Evolutionary conservation across 2,329 filamentous ascomycete genomes (phyloP).

Genomic region (Thelonectria rubi): DNA sequence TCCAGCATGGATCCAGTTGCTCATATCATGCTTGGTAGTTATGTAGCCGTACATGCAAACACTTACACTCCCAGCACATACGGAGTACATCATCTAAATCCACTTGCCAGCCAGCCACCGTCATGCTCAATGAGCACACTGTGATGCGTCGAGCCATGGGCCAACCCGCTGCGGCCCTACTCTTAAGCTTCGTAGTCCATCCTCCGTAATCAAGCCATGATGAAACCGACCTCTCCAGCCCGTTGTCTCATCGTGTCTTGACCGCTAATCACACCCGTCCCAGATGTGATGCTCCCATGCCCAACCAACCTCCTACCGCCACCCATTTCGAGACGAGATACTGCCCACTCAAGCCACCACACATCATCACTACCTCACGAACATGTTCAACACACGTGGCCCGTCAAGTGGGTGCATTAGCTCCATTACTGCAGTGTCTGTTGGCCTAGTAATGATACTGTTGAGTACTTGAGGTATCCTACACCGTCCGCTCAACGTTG

Average conservation of each 20-base stretch:
- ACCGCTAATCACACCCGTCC: neutral
- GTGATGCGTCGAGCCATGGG: neutral
- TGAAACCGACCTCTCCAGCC: conserved; percentile 5
- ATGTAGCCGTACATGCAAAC: neutral
- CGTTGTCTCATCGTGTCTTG: neutral
- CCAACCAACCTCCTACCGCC: neutral
- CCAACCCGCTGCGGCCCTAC: conserved; percentile 2
- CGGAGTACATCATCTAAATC: no score
- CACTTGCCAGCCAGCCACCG: neutral
- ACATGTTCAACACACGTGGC: neutral
- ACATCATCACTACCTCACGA: neutral
- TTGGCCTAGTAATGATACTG: neutral
- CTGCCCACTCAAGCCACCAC: neutral
- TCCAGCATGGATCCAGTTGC: neutral
- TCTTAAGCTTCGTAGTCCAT: neutral
- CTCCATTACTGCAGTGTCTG: neutral
- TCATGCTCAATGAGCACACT: neutral
- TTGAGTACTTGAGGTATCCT: conserved; percentile 6
- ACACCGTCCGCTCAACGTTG: conserved; percentile 1
- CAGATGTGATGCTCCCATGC: neutral
- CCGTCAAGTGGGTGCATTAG: neutral
- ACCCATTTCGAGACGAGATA: neutral
- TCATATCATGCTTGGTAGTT: neutral
- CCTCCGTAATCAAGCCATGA: conserved; percentile 9
- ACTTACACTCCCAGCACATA: no score